Percentiles rank a stretch among this genome's conserved stretches.
Conservation (phyloP, 345 rosid genomes). For the Geranium rotundifolium region DNA sequence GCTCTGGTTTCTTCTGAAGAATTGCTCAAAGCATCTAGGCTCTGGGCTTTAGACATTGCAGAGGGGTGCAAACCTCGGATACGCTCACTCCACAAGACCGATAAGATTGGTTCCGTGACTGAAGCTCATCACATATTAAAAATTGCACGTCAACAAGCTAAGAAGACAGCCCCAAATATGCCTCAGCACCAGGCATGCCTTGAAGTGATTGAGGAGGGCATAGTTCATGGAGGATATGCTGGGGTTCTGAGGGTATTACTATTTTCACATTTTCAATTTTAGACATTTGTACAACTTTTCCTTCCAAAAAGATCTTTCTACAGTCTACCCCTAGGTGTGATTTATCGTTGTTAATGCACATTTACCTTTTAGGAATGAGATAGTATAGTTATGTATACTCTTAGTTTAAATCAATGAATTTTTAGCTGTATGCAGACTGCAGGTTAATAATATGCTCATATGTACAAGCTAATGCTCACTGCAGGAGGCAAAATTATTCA, state of each 20-base stretch:
- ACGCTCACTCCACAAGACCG: slow-evolving; percentile 73
- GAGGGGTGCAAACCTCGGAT: slow-evolving; percentile 65
- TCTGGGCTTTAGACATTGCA: slow-evolving; percentile 80
- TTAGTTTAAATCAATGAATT: background rate
- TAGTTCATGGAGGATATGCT: slow-evolving; percentile 80
- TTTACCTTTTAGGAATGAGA: background rate
- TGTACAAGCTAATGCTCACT: slow-evolving; percentile 11
- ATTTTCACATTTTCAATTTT: background rate
- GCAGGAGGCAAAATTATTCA: slow-evolving; percentile 84
- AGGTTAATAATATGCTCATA: background rate
- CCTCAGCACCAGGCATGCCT: slow-evolving; percentile 85
- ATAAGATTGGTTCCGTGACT: slow-evolving; percentile 74
- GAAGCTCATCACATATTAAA: slow-evolving; percentile 60
- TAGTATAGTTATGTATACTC: background rate
- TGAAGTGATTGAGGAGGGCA: slow-evolving; percentile 88
- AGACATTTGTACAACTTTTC: background rate
- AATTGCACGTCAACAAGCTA: slow-evolving; percentile 55
- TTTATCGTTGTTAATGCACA: background rate
- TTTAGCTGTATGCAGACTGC: background rate
- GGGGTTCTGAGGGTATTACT: slow-evolving; percentile 69
- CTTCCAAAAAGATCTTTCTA: too few species aligned
- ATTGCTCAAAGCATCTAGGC: slow-evolving; percentile 59
- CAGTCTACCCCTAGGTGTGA: background rate
- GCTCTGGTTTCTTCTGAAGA: slow-evolving; percentile 63
- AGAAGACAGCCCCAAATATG: slow-evolving; percentile 69